Evolutionary conservation across 176 grass and related monocot genomes (phyloP), one percentile per base, ranked within the genome.

Genomic region (Musa acuminata): DNA sequence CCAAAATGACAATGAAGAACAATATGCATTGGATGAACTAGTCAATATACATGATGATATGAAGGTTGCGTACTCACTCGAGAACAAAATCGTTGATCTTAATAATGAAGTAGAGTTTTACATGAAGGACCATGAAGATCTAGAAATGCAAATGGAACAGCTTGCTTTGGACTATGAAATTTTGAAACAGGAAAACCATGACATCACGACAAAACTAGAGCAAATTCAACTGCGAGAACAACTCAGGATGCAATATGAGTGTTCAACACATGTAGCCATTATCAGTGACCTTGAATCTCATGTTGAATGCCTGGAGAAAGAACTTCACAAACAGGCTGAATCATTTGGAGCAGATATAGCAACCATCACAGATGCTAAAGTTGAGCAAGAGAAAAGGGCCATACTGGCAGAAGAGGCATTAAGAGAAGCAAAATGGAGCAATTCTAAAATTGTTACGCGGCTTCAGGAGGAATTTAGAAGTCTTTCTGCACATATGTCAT

Each of bases 131-230:
- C 85, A 83, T 68, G 93, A 97, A 72, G 93, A 97, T 27, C 84
- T 92, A 0, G 93, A 97, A 83, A 92, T 97, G 90, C 93, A 97
- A 83, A 97, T 97, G 90, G 93, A 97, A 77, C 93, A 97, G 75
- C 84, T 97, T 76, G 93, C 87, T 71, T 85, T 97, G 77, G 93
- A 97, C 64, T 97, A 97, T 60, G 93, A 97, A 87, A 97, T 97
- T 83, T 59, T 97, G 63, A 97, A 97, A 62, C 93, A 97, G 86
- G 93, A 92, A 83, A 92, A 93, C 76, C 93, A 97, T 85, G 93
- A 97, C 71, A 81, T 93, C 58, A 86, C 85, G 73, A 77, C 82
- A 8, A 97, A 83, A 84, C 77, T 97, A 13, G 90, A 97, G 85
- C 90, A 97, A 80, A 90, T 81, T 67, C 87, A 97, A 52, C 74